phyloP scores from a whole-genome alignment of 495 filamentous ascomycete species.

The Podospora bellae-mahoneyi region DNA sequence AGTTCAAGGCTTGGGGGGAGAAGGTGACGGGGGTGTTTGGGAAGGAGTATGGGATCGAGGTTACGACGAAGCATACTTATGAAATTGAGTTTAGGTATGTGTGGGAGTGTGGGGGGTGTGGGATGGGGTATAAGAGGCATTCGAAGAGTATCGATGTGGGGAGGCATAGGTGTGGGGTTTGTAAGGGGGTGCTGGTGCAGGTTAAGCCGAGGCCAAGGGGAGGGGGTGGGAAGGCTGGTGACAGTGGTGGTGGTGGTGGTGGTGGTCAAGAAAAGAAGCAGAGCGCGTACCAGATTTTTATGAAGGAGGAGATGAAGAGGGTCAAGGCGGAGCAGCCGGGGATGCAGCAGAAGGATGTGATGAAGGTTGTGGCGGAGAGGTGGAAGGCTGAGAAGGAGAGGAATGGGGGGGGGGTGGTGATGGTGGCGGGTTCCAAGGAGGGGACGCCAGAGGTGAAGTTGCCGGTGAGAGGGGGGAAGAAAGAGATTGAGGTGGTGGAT shows the following conservation, averaged over 20 bases:
- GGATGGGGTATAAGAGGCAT: slow-evolving; percentile 68
- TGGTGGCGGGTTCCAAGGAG: slow-evolving; percentile 4
- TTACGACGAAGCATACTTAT: slow-evolving; percentile 86
- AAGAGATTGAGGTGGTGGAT: slow-evolving; percentile 1
- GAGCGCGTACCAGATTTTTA: slow-evolving; percentile 63
- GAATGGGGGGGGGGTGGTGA: slow-evolving; percentile 11
- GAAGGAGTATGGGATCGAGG: slow-evolving; percentile 53
- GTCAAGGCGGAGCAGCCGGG: slow-evolving; percentile 53
- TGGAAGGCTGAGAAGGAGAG: slow-evolving; percentile 37
- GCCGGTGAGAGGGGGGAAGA: slow-evolving; percentile 1
- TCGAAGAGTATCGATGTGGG: slow-evolving; percentile 72
- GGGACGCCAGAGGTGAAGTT: neutral
- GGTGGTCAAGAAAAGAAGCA: slow-evolving; percentile 20
- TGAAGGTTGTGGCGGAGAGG: slow-evolving; percentile 53
- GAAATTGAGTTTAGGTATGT: slow-evolving; percentile 85
- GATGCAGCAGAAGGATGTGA: slow-evolving; percentile 60
- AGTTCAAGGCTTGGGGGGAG: slow-evolving; percentile 72
- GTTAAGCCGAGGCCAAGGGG: slow-evolving; percentile 70
- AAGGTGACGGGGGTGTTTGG: slow-evolving; percentile 38
- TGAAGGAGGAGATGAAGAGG: slow-evolving; percentile 59
- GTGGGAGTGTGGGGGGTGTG: slow-evolving; percentile 75
- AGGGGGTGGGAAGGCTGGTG: slow-evolving; percentile 6
- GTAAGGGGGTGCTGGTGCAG: slow-evolving; percentile 66
- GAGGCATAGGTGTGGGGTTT: slow-evolving; percentile 65
- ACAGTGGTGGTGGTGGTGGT: neutral